Evolutionary conservation across 495 filamentous ascomycete species (phyloP).

Genomic region (Neohortaea acidophila): DNA sequence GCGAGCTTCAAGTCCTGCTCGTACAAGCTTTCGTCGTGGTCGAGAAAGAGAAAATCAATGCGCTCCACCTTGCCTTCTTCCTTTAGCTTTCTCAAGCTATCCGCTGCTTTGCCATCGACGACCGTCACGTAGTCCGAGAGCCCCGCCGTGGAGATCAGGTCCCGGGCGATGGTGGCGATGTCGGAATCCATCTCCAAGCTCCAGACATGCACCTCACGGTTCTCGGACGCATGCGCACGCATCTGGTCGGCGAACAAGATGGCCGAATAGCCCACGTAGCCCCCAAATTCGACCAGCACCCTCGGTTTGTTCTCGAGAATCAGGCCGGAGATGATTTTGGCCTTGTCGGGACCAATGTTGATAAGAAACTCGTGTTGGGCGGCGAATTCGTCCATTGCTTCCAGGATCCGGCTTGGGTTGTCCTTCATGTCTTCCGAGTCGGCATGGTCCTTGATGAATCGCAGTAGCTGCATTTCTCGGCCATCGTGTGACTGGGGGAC

Average conservation of each 20-base stretch:
- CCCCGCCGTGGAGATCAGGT: conserved; percentile 22
- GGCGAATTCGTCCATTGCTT: conserved; percentile 7
- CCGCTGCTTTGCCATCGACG: conserved; percentile 20
- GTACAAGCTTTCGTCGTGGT: conserved; percentile 26
- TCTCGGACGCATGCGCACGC: conserved; percentile 13
- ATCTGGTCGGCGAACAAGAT: conserved; percentile 24
- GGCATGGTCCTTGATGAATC: conserved; percentile 2
- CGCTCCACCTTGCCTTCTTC: conserved; percentile 15
- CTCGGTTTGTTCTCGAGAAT: conserved; percentile 11
- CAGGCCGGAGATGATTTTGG: not conserved
- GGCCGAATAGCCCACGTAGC: conserved; percentile 26
- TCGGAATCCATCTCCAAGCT: conserved; percentile 24
- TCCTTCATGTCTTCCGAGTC: not conserved
- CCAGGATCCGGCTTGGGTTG: conserved; percentile 3
- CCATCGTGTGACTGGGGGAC: conserved; percentile 6
- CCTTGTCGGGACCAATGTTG: conserved; percentile 5
- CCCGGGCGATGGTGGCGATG: conserved; percentile 19
- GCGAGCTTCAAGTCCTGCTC: conserved; percentile 24
- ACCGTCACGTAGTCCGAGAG: conserved; percentile 23
- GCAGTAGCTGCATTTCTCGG: conserved; percentile 1
- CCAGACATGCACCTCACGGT: conserved; percentile 17
- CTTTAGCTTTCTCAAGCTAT: conserved; percentile 20
- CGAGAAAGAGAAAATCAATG: conserved; percentile 25
- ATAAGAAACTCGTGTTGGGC: conserved; percentile 7
- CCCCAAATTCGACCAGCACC: conserved; percentile 25